Evolutionary conservation across 2,329 filamentous ascomycete genomes (phyloP), one percentile per base, ranked within the genome.

Genomic region (Colletotrichum graminicola): DNA sequence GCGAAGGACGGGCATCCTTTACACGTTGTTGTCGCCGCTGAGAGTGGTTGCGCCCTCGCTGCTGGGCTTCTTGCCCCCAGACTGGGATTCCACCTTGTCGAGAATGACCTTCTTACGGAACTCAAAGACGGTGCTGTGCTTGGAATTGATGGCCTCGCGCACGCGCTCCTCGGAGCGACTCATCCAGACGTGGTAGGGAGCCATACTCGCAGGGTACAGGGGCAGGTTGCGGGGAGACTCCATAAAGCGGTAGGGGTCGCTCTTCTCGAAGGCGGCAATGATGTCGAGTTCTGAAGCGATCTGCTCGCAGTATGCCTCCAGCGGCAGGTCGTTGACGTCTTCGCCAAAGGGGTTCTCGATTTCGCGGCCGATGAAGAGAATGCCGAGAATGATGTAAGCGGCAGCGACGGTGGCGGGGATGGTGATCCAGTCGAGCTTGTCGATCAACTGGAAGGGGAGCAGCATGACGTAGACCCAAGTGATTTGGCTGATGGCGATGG

Each of bases 311-410:
- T 91, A 97, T 18, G 86, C 83, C 77, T 95, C 93, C 3, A 95
- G 85, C 0, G 92, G 92, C 52, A 95, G 82, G 80, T 96, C 93
- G 78, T 96, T 96, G 75, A 95, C 93, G 74, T 96, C 93, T 74
- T 90, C 86, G 68, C 93, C 93, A 79, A 96, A 96, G 7, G 93
- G 93, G 77, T 96, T 94, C 80, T 96, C 93, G 74, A 96, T 92
- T 81, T 96, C 93, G 73, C 90, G 89, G 49, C 93, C 93, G 76
- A 95, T 95, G 73, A 87, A 83, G 41, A 87, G 83, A 56, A 96
- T 89, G 32, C 92, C 93, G 71, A 96, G 88, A 78, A 96, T 95
- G 75, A 96, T 95, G 80, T 95, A 95, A 3, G 92, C 90, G 3
- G 91, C 91, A 5, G 85, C 86, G 21, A 95, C 83, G 55, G 91